Conservation (phyloP, 257 asterid genomes). For the Cordia subcordata region DNA sequence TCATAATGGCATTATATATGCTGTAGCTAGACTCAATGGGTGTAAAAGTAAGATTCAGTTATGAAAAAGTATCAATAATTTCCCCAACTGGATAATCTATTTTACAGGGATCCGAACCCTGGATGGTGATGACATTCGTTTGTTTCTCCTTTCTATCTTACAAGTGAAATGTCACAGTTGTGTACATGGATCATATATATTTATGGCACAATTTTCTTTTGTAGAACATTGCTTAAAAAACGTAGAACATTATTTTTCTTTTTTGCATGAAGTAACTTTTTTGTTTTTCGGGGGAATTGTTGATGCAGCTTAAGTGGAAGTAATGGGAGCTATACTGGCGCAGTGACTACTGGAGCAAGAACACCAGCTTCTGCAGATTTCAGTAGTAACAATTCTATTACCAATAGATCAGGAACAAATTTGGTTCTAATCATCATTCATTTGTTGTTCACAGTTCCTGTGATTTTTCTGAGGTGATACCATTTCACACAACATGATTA, state of each 20-base stretch:
- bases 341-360: neutral
- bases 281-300: neutral
- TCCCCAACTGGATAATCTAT: no score
- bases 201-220: neutral
- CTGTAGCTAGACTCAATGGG: no score
- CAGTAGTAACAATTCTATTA: constrained; percentile 23
- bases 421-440: constrained; percentile 14
- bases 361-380: constrained; percentile 18
- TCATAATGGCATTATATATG: no score
- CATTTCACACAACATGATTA: no score
- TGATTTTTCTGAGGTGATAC: constrained; percentile 5
- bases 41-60: no score
- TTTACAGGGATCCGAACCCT: no score
- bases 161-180: neutral
- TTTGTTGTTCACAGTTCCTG: constrained; percentile 20
- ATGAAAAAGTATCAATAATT: no score
- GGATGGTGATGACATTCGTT: no score
- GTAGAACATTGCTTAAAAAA: no score
- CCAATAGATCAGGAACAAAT: constrained; percentile 16
- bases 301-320: neutral
- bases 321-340: constrained; percentile 1
- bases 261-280: neutral
- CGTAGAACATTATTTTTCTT: no score
- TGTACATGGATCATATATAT: neutral
- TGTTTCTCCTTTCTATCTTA: neutral